A percentile compares a stretch with the other conserved stretches of the same genome.
These are phyloP conservation scores for Botrytis sinoallii DNA, from an alignment of 2,329 filamentous ascomycete species.

Conservation along the genomic window DNA sequence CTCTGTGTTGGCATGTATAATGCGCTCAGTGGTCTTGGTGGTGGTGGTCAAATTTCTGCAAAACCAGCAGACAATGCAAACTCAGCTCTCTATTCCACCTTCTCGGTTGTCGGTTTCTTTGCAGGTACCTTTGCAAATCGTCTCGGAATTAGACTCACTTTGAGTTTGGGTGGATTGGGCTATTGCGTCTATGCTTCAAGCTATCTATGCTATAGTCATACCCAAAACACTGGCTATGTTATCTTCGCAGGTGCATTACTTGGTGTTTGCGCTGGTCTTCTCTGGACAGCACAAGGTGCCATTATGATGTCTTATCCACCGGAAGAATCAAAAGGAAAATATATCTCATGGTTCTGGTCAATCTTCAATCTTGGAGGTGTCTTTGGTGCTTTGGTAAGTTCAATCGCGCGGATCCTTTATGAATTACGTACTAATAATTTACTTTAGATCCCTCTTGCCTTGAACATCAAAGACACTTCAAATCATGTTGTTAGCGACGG, in stretches of 20 bases:
- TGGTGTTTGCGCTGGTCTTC: conserved; percentile 71
- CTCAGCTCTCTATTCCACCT: conserved; percentile 47
- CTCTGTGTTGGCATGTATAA: conserved; percentile 70
- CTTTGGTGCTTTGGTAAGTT: conserved; percentile 63
- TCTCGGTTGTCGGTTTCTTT: conserved; percentile 59
- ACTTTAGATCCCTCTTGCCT: conserved; percentile 60
- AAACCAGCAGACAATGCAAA: conserved; percentile 41
- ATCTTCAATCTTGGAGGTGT: conserved; percentile 90
- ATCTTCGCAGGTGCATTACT: conserved; percentile 74
- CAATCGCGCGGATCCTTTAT: neutral
- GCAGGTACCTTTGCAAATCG: conserved; percentile 73
- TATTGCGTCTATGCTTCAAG: conserved; percentile 67
- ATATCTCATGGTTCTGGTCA: conserved; percentile 88
- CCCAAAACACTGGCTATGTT: conserved; percentile 53
- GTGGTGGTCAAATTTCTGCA: conserved; percentile 51
- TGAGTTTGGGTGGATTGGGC: conserved; percentile 69
- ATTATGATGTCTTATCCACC: conserved; percentile 87
- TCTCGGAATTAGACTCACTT: conserved; percentile 63
- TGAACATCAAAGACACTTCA: conserved; percentile 59
- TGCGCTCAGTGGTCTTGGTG: conserved; percentile 60
- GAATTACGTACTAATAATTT: neutral
- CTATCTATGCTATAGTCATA: conserved; percentile 46
- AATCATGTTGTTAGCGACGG: conserved; percentile 60
- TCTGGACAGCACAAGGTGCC: conserved; percentile 78
- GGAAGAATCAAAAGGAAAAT: conserved; percentile 77